Conservation (phyloP, 1,139 yeast species). For the Diutina rugosa region DNA sequence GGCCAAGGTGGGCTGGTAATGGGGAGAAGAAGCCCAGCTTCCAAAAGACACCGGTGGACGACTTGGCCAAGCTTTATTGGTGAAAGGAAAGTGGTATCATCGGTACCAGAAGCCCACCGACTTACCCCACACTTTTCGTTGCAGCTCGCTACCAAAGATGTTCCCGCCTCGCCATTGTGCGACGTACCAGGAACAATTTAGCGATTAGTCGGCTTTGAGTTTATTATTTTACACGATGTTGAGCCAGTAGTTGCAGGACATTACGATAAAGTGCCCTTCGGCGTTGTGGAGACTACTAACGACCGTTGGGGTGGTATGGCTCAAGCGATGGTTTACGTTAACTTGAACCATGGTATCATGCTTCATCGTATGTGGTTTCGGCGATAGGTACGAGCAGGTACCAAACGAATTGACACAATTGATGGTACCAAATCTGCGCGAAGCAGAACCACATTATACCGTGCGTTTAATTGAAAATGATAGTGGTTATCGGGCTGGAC, state of each 20-base stretch:
- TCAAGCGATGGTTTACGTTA: too few species aligned
- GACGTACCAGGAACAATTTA: background rate
- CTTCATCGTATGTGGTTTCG: too few species aligned
- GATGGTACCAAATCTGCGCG: too few species aligned
- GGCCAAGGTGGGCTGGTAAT: background rate
- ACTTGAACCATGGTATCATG: too few species aligned
- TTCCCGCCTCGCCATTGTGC: background rate
- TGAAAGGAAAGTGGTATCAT: background rate
- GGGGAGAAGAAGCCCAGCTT: background rate
- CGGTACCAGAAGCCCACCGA: background rate
- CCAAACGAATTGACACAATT: too few species aligned
- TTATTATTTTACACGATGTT: too few species aligned
- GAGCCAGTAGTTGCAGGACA: background rate
- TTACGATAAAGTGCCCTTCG: too few species aligned
- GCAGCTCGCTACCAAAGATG: background rate
- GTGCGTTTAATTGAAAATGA: background rate
- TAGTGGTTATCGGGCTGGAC: background rate
- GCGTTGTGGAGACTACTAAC: too few species aligned
- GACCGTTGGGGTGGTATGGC: too few species aligned
- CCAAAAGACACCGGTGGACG: background rate
- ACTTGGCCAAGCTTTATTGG: background rate
- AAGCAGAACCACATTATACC: background rate
- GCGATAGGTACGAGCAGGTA: too few species aligned
- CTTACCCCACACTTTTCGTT: background rate
- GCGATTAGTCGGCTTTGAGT: background rate